Evolutionary conservation across 2,329 filamentous ascomycete genomes (phyloP), one percentile per base, ranked within the genome.

Genomic region (Fusarium drepaniforme): DNA sequence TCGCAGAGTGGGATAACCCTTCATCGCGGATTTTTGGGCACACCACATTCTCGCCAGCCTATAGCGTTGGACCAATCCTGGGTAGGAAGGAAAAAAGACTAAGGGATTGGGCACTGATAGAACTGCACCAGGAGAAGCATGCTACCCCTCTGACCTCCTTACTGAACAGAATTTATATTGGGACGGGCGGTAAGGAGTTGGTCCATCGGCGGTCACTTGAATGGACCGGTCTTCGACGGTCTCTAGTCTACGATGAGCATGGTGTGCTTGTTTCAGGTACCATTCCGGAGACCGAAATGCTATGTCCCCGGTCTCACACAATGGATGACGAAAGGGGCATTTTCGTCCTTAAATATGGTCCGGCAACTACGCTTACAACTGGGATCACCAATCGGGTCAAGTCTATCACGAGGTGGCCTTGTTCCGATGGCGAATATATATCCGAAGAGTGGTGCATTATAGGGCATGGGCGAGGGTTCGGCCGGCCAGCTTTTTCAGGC

Each of bases 391-490:
- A 59, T 16, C 2, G 13, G 7, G 57, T 53, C 21, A 59, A 28
- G 8, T 71, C 69, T 8, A 3, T 71, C 8, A 63, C 57, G 23
- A 38, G 12, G 28, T 13, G 15, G n/a, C 53, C 15, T 53, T n/a
- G 12, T 30, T 8, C 2, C 16, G 38, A n/a, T 30, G 7, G 7
- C 5, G 5, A 56, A 23, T 13, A 8, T 16, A 4, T 4, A 2
- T 72, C 53, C 7, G 70, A 72, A 16, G 70, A 72, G 63, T 67
- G 59, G 66, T 72, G 70, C 28, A 62, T 72, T 13, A 1, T 67
- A 15, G 66, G 62, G 44, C 23, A 28, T 15, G 44, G 23, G 18
- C 8, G 3, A 9, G 38, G 38, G 38, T 5, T 40, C 16, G 16
- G 8, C 8, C 16, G 38, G 28, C 18, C 9, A 38, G 4, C 28